phyloP scores from a whole-genome alignment of 768 basidiomycete genomes.

The Lactarius hengduanensis region DNA sequence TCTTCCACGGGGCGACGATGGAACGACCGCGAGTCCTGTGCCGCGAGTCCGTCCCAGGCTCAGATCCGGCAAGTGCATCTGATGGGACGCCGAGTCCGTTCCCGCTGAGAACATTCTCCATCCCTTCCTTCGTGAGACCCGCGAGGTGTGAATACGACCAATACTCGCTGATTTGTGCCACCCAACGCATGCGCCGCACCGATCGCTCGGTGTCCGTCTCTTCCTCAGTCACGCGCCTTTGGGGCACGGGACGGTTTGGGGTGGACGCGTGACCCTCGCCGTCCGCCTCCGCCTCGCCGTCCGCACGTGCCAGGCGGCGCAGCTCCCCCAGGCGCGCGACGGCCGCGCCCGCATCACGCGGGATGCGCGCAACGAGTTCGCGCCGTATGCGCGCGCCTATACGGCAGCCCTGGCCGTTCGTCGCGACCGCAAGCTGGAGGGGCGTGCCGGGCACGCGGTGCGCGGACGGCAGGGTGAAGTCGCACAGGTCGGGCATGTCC shows the following conservation, averaged over 20 bases:
- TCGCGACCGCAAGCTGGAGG: constrained; percentile 80
- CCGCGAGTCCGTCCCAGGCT: constrained; percentile 25
- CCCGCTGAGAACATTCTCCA: constrained; percentile 59
- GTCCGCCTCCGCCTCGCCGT: constrained; percentile 28
- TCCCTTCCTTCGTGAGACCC: constrained; percentile 61
- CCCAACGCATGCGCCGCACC: constrained; percentile 82
- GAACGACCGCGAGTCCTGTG: constrained; percentile 33
- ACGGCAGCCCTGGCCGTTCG: constrained; percentile 89
- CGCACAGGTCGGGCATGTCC: constrained; percentile 82
- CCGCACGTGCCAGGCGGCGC: constrained; percentile 54
- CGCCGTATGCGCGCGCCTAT: constrained; percentile 75
- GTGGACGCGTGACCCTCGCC: constrained; percentile 57
- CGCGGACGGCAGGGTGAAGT: constrained; percentile 83
- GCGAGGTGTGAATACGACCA: constrained; percentile 84
- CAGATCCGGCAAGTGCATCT: constrained; percentile 6
- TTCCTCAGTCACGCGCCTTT: constrained; percentile 43
- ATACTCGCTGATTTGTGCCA: constrained; percentile 95
- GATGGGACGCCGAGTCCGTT: constrained; percentile 30
- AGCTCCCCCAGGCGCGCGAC: constrained; percentile 72
- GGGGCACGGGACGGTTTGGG: constrained; percentile 69
- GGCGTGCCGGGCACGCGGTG: constrained; percentile 75
- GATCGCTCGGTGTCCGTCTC: constrained; percentile 44
- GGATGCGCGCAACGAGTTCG: constrained; percentile 75
- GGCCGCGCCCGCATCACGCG: constrained; percentile 70
- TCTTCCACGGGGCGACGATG: constrained; percentile 48